Base-by-base conservation (phyloP, 192 early-diverging fungal species). In the Linnemannia exigua region DNA sequence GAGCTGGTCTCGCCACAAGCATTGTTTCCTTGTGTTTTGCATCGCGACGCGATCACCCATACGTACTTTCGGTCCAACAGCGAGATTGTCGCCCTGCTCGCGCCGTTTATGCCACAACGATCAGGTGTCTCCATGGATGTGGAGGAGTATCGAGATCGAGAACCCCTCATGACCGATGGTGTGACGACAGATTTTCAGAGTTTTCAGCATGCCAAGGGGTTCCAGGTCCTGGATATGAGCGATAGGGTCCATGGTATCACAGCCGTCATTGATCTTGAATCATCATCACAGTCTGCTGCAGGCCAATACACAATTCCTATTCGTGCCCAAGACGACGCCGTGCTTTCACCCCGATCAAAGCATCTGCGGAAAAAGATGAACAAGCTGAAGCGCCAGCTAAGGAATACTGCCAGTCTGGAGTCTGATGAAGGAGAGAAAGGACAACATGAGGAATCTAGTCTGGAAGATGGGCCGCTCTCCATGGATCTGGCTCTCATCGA, bases 151-250 rank as follows among this genome's bases (percentile, higher is more conserved):
- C 36, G 41, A 22, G 31, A 76, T 52, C 52, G 72, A 63, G 17
- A 58, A 4, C 66, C 67, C 1, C 47, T 68, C 11, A 38, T 82
- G 33, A 41, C 22, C 0, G 77, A 85, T 51, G 83, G 72, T 0
- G 72, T 85, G 25, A 48, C 83, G 31, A 72, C 77, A 6, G 83
- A 85, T 20, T 85, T 85, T 72, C 83, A 85, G 41, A 75, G 73
- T n/a, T 85, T 79, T 75, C 69, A 76, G 15, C 66, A 58, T 35
- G 73, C 41, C 37, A 85, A 85, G 5, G 83, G 74, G 19, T 85
- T 22, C 22, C 41, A 85, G 20, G 51, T 79, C 14, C 67, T 85
- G 68, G 83, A 85, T 33, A 75, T 79, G 76, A 79, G 70, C 28
- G 67, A 84, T 28, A 7, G 31, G 1, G 35, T 75, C 6, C 19